Base-by-base conservation (phyloP, 345 rosid genomes). In the Lepidium didymum region DNA sequence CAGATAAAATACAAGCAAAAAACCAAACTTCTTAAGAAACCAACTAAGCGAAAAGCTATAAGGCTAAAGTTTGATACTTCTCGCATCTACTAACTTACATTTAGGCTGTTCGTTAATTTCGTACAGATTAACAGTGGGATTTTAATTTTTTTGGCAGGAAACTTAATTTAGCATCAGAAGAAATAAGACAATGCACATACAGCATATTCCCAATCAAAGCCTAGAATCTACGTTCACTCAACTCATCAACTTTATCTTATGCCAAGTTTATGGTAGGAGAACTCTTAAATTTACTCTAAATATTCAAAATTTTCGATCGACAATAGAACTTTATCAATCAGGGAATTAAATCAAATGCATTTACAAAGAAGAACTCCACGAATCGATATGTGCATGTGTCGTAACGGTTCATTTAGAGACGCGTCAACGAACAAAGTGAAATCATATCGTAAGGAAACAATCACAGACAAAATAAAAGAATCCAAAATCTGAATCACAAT, bases 321-420 rank as follows among this genome's bases (percentile, higher is more conserved):
- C 11, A 33, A 46, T 40, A 46, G 2, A 12, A 55, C 56, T 13
- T n/a, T 33, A 56, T 40, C 16, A 56, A 70, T 27, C 50, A 8
- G 13, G 21, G 9, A 34, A 18, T 11, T n/a, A 37, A 7, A 7
- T 40, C 1, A 53, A 61, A 35, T 40, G 71, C 3, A 67, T 58
- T 61, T 53, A 27, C 10, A 25, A 44, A 10, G 13, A 41, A 66
- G 14, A 33, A 51, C 29, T 56, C 37, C 9, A 12, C 7, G 12
- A 40, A 49, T 35, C 55, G 46, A 74, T 60, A 51, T 61, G 58
- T 36, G 73, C 78, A 67, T 61, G 73, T 56, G 49, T 16, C 43
- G 40, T 15, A 62, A 35, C 23, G 56, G 19, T 59, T 35, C 62
- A 58, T 40, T 51, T 15, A 65, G 2, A 50, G 15, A 66, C 8